A percentile compares a stretch with the other conserved stretches of the same genome.
phyloP scores from a whole-genome alignment of 2,329 filamentous ascomycete species.

The Intubia oerlemansii region DNA sequence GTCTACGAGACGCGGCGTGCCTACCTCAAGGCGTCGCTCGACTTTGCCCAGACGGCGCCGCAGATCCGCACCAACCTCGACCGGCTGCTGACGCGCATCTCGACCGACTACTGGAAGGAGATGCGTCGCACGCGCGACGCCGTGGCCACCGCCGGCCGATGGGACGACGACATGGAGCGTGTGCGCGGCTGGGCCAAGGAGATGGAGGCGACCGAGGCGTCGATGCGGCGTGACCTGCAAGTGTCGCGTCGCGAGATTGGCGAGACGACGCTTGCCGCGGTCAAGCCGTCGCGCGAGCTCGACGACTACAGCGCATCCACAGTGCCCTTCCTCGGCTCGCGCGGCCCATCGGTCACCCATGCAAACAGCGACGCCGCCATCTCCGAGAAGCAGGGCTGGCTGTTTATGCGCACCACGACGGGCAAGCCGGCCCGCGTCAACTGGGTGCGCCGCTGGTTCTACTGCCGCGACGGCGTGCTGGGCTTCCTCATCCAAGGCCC shows the following conservation, averaged over 20 bases:
- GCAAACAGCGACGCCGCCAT: conserved; percentile 24
- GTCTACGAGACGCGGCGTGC: conserved; percentile 80
- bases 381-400: conserved; percentile 82
- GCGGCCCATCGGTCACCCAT: conserved; percentile 35
- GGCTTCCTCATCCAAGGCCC: conserved; percentile 75
- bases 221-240: conserved; percentile 66
- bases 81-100: conserved; percentile 65
- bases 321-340: conserved; percentile 63
- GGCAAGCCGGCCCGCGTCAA: conserved; percentile 79
- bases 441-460: conserved; percentile 89
- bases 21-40: conserved; percentile 81
- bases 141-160: conserved; percentile 41
- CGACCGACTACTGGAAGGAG: conserved; percentile 74
- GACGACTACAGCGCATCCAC: conserved; percentile 85
- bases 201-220: conserved; percentile 73
- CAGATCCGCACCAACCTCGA: conserved; percentile 71
- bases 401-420: conserved; percentile 61
- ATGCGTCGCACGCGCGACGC: conserved; percentile 52
- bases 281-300: conserved; percentile 71
- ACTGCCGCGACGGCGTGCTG: conserved; percentile 87
- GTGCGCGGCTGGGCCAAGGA: conserved; percentile 84
- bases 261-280: conserved; percentile 46
- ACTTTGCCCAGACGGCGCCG: conserved; percentile 75
- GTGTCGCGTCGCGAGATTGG: conserved; percentile 64
- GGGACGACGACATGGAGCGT: conserved; percentile 67